Evolutionary conservation across 2,329 filamentous ascomycete species (phyloP).

Genomic region (Fusarium continuum): DNA sequence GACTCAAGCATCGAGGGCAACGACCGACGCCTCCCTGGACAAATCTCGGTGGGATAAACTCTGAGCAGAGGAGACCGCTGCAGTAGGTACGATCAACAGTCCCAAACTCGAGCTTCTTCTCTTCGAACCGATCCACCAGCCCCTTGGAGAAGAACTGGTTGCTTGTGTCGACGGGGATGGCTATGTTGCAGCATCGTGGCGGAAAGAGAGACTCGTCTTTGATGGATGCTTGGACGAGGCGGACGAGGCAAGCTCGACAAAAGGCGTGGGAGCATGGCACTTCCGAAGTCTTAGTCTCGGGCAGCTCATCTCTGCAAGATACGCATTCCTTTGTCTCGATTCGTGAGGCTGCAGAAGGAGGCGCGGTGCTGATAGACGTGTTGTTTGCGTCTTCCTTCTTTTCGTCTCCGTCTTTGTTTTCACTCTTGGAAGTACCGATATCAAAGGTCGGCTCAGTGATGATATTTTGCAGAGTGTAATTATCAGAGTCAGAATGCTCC

Average conservation of each 20-base stretch:
- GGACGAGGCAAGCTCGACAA: slow-evolving; percentile 57
- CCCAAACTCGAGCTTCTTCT: slow-evolving; percentile 59
- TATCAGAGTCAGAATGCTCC: too few relatives aligned
- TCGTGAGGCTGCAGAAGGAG: not conserved
- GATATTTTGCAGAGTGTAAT: too few relatives aligned
- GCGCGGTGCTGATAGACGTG: not conserved
- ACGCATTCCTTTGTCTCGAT: not conserved
- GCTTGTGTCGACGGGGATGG: slow-evolving; percentile 50
- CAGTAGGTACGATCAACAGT: slow-evolving; percentile 63
- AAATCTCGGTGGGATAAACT: slow-evolving; percentile 54
- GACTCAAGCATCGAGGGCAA: slow-evolving; percentile 53
- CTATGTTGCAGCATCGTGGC: slow-evolving; percentile 59
- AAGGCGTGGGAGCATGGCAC: slow-evolving; percentile 57
- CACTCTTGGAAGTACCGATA: too few relatives aligned
- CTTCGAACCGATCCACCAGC: slow-evolving; percentile 49
- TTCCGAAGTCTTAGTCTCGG: rapidly evolving
- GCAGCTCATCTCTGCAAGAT: not conserved
- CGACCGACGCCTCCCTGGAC: slow-evolving; percentile 49
- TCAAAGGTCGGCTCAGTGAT: too few relatives aligned
- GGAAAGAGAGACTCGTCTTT: slow-evolving; percentile 62
- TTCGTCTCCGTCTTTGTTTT: too few relatives aligned
- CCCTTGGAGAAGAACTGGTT: slow-evolving; percentile 48
- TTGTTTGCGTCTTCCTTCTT: too few relatives aligned
- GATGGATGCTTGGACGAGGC: slow-evolving; percentile 53
- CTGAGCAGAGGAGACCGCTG: slow-evolving; percentile 52